Base-by-base conservation (phyloP, 768 basidiomycete genomes). In the Sutorius australiensis region DNA sequence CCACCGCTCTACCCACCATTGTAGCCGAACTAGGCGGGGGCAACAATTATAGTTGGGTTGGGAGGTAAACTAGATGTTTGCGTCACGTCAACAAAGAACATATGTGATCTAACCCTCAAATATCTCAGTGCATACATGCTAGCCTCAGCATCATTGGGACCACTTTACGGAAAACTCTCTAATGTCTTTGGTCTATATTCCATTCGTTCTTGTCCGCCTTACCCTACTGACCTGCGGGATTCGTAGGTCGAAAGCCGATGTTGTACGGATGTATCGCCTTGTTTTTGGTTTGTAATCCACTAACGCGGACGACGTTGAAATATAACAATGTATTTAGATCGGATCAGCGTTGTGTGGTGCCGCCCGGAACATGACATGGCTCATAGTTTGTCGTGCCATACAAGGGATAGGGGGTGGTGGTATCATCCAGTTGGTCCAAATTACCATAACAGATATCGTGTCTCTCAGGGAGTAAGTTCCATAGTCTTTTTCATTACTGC, bases 1-100 rank as follows among this genome's bases (percentile, higher is more conserved):
- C 77, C 0, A 80, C 77, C 12, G 78, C 80, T 5, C 62, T 80
- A 13, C 79, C 80, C 2, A 79, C 78, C 1, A 79, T 80, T 30
- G 75, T 76, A 7, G 66, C 66, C 3, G 68, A 76, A 36, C 64
- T 81, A 1, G 74, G 76, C 16, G 76, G 75, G 3, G 74, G 73
- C 0, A 71, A 67, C 16, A 72, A 75, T 7, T 80, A 80, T 54
- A 70, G 75, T 13, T 80, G 79, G 80, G 76, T 80, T 9, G 75
- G 77, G 39, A 77, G 69, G 75, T 75, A 47, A 13, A 59, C 46
- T 38, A 32, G 14, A 30, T 14, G 8, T 12, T 32, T 14, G 12
- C 50, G 16, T 42, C 45, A 24, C 24, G 24, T 24, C 30, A 6
- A 24, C 21, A 13, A 10, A 14, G 30, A 27, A 13, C 24, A 33